Evolutionary conservation across 1,284 basidiomycete genomes (phyloP).

Genomic region (Heliocybe sulcata): DNA sequence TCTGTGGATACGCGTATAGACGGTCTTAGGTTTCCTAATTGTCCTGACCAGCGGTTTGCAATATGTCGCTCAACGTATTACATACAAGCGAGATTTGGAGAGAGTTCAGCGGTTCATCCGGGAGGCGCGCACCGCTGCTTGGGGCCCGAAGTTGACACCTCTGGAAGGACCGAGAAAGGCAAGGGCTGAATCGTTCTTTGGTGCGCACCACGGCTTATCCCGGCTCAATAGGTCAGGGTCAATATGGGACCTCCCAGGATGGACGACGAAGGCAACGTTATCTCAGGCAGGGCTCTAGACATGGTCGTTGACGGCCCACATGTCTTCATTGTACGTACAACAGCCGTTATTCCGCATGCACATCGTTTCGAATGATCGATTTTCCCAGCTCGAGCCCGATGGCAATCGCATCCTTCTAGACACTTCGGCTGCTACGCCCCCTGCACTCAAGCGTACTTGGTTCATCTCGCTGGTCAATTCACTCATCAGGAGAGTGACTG

Average conservation of each 20-base stretch:
- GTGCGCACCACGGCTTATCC: conserved; percentile 1
- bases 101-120: conserved; percentile 62
- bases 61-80: conserved; percentile 71
- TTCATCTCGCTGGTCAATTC: conserved; percentile 31
- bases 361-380: conserved; percentile 2
- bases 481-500: conserved; percentile 24
- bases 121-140: conserved; percentile 64
- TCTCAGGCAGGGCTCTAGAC: conserved; percentile 50
- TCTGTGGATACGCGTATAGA: too few relatives aligned
- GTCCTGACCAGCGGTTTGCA: conserved; percentile 73
- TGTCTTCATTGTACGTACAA: conserved; percentile 61
- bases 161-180: conserved; percentile 59
- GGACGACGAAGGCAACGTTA: conserved; percentile 48
- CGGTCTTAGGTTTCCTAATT: conserved; percentile 70
- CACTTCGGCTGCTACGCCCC: conserved; percentile 35
- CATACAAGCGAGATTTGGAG: conserved; percentile 64
- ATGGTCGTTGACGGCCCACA: conserved; percentile 65
- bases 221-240: conserved; percentile 50
- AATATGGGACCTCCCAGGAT: conserved; percentile 45
- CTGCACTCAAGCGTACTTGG: conserved; percentile 46
- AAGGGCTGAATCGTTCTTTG: neutral
- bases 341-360: conserved; percentile 3
- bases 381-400: conserved; percentile 25
- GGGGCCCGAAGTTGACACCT: conserved; percentile 65
- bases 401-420: conserved; percentile 51